A percentile compares a stretch with the other conserved stretches of the same genome.
Evolutionary conservation across 1,139 yeast species (phyloP).

Genomic region (Saccharomyces hybrid): DNA sequence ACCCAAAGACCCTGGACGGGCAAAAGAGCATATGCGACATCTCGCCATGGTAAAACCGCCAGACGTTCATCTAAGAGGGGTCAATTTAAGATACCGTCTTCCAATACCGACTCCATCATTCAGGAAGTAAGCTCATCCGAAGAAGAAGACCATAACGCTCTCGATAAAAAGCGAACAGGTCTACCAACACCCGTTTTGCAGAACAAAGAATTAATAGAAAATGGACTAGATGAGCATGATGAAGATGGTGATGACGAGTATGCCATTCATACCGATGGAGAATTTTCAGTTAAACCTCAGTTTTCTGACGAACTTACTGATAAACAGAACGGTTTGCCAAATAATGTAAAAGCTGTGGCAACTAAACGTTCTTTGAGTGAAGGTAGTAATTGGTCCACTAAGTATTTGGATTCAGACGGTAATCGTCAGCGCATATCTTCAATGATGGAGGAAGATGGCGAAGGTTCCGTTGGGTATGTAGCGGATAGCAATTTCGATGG

Average conservation of each 20-base stretch:
- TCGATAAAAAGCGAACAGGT: slow-evolving; percentile 4
- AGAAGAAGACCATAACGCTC: slow-evolving; percentile 17
- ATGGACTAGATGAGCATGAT: neutral
- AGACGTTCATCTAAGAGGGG: slow-evolving; percentile 23
- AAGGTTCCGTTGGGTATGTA: neutral
- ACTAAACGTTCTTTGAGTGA: slow-evolving; percentile 15
- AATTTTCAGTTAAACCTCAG: slow-evolving; percentile 8
- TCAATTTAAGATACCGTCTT: slow-evolving; percentile 12
- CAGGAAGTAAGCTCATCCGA: slow-evolving; percentile 28
- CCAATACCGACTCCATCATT: slow-evolving; percentile 24
- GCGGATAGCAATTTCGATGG: slow-evolving; percentile 20
- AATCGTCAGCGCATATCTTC: neutral
- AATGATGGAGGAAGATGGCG: neutral
- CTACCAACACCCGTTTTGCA: neutral
- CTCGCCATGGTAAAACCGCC: slow-evolving; percentile 23
- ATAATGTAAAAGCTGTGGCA: slow-evolving; percentile 2
- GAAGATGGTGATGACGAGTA: slow-evolving; percentile 12
- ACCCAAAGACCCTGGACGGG: slow-evolving; percentile 22
- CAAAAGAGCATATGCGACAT: slow-evolving; percentile 40
- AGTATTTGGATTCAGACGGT: slow-evolving; percentile 8
- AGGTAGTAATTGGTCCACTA: slow-evolving; percentile 23
- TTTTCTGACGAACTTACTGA: slow-evolving; percentile 1
- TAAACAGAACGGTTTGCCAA: slow-evolving; percentile 5
- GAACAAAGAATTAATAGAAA: neutral
- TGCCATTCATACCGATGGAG: slow-evolving; percentile 12